Conservation (phyloP, 2,329 filamentous ascomycete genomes). For the Kalaharituber pfeilii region DNA sequence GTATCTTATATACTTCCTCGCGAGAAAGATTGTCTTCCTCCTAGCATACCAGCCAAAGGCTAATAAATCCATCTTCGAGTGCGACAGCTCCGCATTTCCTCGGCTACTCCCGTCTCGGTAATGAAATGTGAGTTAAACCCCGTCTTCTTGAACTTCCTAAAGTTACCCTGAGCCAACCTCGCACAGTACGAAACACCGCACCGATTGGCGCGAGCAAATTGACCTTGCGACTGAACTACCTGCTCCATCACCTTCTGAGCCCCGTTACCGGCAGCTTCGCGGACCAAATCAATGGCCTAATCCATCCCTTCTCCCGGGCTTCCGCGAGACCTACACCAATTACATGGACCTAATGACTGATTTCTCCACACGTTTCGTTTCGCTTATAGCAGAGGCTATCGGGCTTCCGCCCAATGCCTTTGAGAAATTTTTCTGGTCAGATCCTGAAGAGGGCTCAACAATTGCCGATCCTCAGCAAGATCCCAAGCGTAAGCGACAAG, state of each 20-base stretch:
- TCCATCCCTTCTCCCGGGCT: conserved; percentile 42
- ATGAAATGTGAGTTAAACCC: conserved; percentile 34
- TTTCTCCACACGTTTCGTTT: conserved; percentile 57
- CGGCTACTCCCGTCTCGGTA: conserved; percentile 48
- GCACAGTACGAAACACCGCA: conserved; percentile 48
- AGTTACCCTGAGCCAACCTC: conserved; percentile 24
- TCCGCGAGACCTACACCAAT: conserved; percentile 50
- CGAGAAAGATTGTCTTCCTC: too few relatives aligned
- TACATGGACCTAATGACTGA: conserved; percentile 62
- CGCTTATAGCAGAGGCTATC: conserved; percentile 70
- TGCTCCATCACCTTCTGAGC: conserved; percentile 42
- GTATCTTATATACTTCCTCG: too few relatives aligned
- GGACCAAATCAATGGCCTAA: conserved; percentile 57
- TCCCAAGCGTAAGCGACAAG: conserved; percentile 40
- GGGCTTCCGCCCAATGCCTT: conserved; percentile 52
- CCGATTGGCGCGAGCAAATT: conserved; percentile 72
- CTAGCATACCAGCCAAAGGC: too few relatives aligned
- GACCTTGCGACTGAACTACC: conserved; percentile 68
- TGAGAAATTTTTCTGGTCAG: conserved; percentile 54
- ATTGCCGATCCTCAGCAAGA: not conserved
- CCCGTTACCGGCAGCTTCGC: conserved; percentile 53
- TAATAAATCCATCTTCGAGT: not conserved
- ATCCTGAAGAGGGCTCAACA: not conserved
- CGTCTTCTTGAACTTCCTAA: not conserved
- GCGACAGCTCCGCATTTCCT: conserved; percentile 51